phyloP scores from a whole-genome alignment of 2,329 filamentous ascomycete species.

The Diaporthe sp. region DNA sequence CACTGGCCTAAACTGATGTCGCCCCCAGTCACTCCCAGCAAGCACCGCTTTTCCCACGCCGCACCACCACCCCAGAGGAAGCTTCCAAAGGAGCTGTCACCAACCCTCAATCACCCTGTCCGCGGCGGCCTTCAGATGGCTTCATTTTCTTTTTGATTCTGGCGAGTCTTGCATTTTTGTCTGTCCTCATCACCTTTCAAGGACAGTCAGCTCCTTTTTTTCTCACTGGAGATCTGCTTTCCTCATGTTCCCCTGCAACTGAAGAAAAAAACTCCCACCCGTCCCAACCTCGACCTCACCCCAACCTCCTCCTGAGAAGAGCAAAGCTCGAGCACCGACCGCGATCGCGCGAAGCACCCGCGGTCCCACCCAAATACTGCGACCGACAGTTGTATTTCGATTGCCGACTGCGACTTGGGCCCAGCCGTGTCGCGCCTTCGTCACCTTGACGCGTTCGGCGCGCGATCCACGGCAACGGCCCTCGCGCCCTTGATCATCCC shows the following conservation, averaged over 20 bases:
- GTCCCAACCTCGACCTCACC: conserved; percentile 1
- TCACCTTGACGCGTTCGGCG: conserved; percentile 50
- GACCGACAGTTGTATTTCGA: not conserved
- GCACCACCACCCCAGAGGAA: conserved; percentile 9
- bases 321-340: conserved; percentile 25
- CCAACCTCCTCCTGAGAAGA: conserved; percentile 12
- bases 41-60: conserved; percentile 24
- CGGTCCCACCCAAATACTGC: not conserved
- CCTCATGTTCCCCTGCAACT: conserved; percentile 26
- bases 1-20: conserved; percentile 20
- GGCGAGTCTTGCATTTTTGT: conserved; percentile 36
- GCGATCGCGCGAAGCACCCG: conserved; percentile 20
- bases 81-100: conserved; percentile 25
- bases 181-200: conserved; percentile 12
- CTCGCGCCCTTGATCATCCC: conserved; percentile 41
- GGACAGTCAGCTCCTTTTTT: not conserved
- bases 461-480: conserved; percentile 44
- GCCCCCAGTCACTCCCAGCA: conserved; percentile 21
- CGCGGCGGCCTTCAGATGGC: conserved; percentile 30
- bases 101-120: conserved; percentile 34
- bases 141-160: conserved; percentile 35
- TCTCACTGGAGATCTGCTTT: not conserved
- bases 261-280: conserved; percentile 31
- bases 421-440: conserved; percentile 9
- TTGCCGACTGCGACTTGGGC: conserved; percentile 36